A percentile compares a stretch with the other conserved stretches of the same genome.
phyloP scores from a whole-genome alignment of 1,139 yeast genomes.

The Entelexis sorbosivorans region DNA sequence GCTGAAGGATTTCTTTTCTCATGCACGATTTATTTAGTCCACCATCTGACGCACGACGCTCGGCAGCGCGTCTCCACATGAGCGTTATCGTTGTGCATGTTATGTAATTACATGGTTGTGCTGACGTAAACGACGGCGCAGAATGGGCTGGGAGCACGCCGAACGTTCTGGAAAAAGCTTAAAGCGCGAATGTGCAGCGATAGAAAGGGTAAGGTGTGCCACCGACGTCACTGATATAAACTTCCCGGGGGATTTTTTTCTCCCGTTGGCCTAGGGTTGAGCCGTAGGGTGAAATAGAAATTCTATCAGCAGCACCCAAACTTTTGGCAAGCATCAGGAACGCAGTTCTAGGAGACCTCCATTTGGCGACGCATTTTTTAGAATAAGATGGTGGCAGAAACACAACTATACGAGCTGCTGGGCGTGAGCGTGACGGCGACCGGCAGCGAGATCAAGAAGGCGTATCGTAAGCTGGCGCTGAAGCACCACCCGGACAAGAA shows the following conservation, averaged over 20 bases:
- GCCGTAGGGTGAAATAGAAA: neutral
- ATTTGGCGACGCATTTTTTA: neutral
- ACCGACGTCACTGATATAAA: slow-evolving; percentile 7
- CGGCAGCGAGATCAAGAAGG: slow-evolving; percentile 82
- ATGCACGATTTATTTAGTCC: no score
- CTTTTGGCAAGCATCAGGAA: neutral
- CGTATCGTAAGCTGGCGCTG: slow-evolving; percentile 85
- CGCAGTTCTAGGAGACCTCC: neutral
- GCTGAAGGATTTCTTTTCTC: no score
- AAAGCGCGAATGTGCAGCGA: neutral
- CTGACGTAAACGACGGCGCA: neutral
- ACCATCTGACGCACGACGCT: no score
- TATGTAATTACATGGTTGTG: neutral
- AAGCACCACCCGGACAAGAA: slow-evolving; percentile 95
- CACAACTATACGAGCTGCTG: slow-evolving; percentile 72
- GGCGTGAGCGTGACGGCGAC: slow-evolving; percentile 73
- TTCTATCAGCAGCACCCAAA: slow-evolving; percentile 1
- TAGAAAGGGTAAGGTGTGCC: slow-evolving; percentile 5
- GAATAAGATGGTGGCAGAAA: slow-evolving; percentile 67
- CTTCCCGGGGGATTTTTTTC: slow-evolving; percentile 1
- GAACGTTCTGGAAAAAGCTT: neutral
- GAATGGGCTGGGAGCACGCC: neutral
- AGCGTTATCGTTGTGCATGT: neutral
- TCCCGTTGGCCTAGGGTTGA: neutral
- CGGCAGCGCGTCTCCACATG: no score